A percentile compares a stretch with the other conserved stretches of the same genome.
phyloP scores from a whole-genome alignment of 2,329 filamentous ascomycete species.

The Paraconiothyrium brasiliense region DNA sequence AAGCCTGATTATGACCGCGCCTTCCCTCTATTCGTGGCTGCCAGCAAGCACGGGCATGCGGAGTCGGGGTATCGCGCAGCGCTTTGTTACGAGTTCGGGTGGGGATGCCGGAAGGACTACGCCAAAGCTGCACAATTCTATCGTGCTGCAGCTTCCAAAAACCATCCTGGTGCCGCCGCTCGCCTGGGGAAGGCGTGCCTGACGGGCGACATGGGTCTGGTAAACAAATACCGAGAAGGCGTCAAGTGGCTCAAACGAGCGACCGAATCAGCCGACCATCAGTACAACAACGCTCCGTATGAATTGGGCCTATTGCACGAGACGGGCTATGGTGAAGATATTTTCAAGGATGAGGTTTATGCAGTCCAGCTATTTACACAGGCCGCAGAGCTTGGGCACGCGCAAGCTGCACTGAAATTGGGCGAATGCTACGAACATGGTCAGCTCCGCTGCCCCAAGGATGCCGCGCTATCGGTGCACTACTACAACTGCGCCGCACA shows the following conservation, averaged over 20 bases:
- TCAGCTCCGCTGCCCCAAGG: conserved; percentile 82
- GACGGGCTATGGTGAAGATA: conserved; percentile 90
- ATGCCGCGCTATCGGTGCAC: conserved; percentile 92
- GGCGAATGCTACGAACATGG: conserved; percentile 98
- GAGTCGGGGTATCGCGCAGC: conserved; percentile 94
- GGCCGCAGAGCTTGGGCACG: conserved; percentile 88
- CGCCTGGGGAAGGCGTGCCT: conserved; percentile 91
- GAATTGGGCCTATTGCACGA: conserved; percentile 90
- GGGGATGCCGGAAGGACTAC: conserved; percentile 90
- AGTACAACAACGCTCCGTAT: conserved; percentile 93
- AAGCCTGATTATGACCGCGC: conserved; percentile 91
- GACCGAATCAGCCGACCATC: conserved; percentile 84
- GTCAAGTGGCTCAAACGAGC: conserved; percentile 97
- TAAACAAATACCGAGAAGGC: conserved; percentile 87
- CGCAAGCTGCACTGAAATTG: conserved; percentile 85
- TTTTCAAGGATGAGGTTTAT: conserved; percentile 90
- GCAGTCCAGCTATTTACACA: conserved; percentile 94
- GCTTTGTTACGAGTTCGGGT: conserved; percentile 97
- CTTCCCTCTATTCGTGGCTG: conserved; percentile 90
- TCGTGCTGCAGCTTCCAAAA: conserved; percentile 87
- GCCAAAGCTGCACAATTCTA: conserved; percentile 95
- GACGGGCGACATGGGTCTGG: conserved; percentile 83
- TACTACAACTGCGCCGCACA: conserved; percentile 96
- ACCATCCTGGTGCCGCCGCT: conserved; percentile 94
- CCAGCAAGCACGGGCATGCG: conserved; percentile 95